phyloP scores from a whole-genome alignment of 2,329 filamentous ascomycete species.

The Exophiala oligosperma region DNA sequence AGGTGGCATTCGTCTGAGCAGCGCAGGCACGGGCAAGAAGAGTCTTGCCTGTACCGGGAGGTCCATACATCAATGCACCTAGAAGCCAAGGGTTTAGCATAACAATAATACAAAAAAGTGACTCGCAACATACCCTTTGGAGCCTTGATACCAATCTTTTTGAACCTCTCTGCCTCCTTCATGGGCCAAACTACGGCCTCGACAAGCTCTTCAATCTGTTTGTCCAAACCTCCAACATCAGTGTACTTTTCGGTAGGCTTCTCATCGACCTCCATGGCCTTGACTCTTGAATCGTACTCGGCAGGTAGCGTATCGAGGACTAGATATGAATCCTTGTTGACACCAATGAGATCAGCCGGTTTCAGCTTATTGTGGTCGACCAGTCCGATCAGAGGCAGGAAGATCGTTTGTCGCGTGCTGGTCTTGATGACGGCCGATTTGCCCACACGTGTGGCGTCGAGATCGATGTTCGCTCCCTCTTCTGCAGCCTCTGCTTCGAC shows the following conservation, averaged over 20 bases:
- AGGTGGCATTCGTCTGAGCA: constrained; percentile 96
- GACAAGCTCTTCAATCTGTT: constrained; percentile 98
- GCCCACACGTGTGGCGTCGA: constrained; percentile 93
- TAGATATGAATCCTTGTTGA: constrained; percentile 98
- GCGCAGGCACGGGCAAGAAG: constrained; percentile 88
- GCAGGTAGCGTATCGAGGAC: constrained; percentile 94
- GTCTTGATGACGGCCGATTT: constrained; percentile 99
- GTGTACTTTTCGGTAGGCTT: constrained; percentile 99
- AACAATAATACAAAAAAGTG: constrained; percentile 9
- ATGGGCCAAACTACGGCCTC: constrained; percentile 99
- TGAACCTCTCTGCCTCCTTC: constrained; percentile 99
- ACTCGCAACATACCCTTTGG: constrained; percentile 73
- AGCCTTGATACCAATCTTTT: constrained; percentile 99
- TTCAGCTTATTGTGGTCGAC: constrained; percentile 95
- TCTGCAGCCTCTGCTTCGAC: constrained; percentile 94
- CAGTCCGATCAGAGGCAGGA: constrained; percentile 92
- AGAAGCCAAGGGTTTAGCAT: constrained; percentile 17
- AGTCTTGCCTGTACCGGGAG: constrained; percentile 51
- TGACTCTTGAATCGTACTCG: constrained; percentile 97
- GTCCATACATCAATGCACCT: constrained; percentile 95
- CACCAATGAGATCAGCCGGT: constrained; percentile 93
- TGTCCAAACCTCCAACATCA: constrained; percentile 94
- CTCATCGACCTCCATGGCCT: constrained; percentile 99
- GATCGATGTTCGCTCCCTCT: constrained; percentile 97
- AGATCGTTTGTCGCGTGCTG: constrained; percentile 96